These are phyloP conservation scores for Aspergillus coremiiformis DNA, from an alignment of 495 filamentous ascomycete species.

Conservation along the genomic window DNA sequence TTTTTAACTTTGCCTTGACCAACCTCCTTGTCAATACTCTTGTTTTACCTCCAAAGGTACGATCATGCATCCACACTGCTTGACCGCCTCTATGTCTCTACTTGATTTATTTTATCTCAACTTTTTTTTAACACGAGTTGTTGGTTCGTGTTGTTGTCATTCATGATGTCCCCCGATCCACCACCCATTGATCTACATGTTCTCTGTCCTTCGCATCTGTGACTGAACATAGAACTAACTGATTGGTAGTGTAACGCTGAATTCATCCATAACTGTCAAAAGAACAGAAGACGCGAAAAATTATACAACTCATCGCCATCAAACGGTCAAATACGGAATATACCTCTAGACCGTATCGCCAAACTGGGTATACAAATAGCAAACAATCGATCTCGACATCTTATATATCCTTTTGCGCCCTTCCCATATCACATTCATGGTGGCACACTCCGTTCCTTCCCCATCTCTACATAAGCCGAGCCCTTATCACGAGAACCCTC, in stretches of 20 bases:
- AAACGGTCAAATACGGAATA: background rate
- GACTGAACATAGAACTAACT: conserved; percentile 10
- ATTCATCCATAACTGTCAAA: background rate
- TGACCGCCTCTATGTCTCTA: background rate
- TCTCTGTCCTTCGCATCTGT: conserved; percentile 4
- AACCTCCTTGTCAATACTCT: conserved; percentile 8
- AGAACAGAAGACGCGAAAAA: background rate
- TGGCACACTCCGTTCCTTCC: conserved; percentile 47
- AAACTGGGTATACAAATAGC: background rate
- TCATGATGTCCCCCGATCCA: conserved; percentile 5
- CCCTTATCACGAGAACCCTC: conserved; percentile 10
- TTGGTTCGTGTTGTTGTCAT: conserved; percentile 10
- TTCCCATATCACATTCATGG: conserved; percentile 25
- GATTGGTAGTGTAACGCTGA: conserved; percentile 3
- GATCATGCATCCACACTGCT: conserved; percentile 6
- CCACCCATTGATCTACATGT: conserved; percentile 3
- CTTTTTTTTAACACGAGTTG: background rate
- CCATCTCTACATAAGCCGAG: conserved; percentile 82
- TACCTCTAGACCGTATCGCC: background rate
- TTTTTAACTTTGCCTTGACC: conserved; percentile 5
- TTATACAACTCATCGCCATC: background rate
- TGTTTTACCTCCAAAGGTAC: conserved; percentile 6
- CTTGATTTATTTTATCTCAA: background rate
- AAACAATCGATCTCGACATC: conserved; percentile 4
- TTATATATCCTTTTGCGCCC: conserved; percentile 8